Evolutionary conservation across 352 stramenopile genomes (phyloP).

Genomic region (Pythium brassicae): DNA sequence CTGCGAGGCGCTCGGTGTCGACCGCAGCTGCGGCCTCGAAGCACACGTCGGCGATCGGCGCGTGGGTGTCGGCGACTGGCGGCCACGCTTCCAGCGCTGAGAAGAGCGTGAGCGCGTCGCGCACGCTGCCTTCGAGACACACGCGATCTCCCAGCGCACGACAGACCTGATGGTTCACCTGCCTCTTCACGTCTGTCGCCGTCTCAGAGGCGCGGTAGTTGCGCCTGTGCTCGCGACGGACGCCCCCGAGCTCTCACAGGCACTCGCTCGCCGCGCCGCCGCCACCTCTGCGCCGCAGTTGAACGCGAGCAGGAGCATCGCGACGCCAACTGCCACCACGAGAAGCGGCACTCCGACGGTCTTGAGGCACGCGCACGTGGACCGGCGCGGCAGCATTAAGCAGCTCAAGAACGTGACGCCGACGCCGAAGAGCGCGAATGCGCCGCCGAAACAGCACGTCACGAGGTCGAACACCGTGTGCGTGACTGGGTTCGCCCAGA

Average conservation of each 20-base stretch:
- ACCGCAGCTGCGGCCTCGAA: background rate
- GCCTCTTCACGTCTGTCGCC: background rate
- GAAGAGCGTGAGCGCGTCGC: constrained; percentile 5
- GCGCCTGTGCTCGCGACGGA: background rate
- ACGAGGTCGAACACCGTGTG: constrained; percentile 17
- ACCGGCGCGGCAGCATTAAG: constrained; percentile 9
- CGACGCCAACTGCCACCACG: constrained; percentile 7
- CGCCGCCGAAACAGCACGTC: constrained; percentile 10
- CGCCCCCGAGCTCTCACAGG: constrained; percentile 1
- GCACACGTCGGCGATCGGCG: background rate
- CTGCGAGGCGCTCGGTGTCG: background rate
- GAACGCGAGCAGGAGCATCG: constrained; percentile 13
- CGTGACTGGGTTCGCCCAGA: background rate
- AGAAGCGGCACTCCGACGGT: constrained; percentile 12
- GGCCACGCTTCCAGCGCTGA: constrained; percentile 2
- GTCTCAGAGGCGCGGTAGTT: too few species aligned
- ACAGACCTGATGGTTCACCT: constrained; percentile 21
- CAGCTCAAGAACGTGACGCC: constrained; percentile 20
- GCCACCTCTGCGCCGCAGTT: constrained; percentile 1
- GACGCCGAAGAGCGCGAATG: constrained; percentile 16
- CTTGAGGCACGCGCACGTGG: constrained; percentile 11
- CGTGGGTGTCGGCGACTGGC: too few species aligned
- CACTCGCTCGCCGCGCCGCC: background rate
- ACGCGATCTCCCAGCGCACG: constrained; percentile 8
- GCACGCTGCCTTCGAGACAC: constrained; percentile 6